Evolutionary conservation across 2,329 filamentous ascomycete genomes (phyloP).

Genomic region (Venturia effusa): DNA sequence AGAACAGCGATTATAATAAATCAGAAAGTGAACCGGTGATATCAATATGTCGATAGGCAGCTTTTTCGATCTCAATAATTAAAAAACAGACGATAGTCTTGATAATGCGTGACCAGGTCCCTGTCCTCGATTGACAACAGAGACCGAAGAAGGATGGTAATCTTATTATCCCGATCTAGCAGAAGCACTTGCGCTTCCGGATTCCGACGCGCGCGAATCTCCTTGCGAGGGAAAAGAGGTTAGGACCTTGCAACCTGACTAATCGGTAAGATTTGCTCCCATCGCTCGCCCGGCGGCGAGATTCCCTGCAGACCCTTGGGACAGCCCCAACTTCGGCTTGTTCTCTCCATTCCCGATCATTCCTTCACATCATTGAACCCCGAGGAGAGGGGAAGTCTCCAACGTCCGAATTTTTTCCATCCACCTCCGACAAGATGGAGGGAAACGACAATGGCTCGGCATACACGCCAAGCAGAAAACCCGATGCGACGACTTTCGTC

Average conservation of each 20-base stretch:
- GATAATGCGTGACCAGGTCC: too few species aligned
- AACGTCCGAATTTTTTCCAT: background rate
- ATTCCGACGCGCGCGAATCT: background rate
- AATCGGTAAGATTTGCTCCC: background rate
- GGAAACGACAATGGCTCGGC: conserved; percentile 1
- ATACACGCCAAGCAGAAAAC: background rate
- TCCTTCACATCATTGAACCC: background rate
- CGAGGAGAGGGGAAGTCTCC: background rate
- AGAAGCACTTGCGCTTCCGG: background rate
- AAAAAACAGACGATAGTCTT: too few species aligned
- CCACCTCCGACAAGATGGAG: background rate
- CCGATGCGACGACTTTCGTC: conserved; percentile 2
- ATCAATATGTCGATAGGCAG: too few species aligned
- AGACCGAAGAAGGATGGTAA: background rate
- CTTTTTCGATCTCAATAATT: too few species aligned
- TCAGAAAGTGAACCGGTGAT: too few species aligned
- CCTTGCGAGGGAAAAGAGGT: background rate
- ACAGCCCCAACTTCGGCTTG: background rate
- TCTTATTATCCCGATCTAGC: background rate
- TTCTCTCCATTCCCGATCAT: background rate
- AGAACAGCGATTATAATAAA: too few species aligned
- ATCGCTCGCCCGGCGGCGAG: too few species aligned
- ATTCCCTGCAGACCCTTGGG: background rate
- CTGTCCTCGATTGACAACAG: too few species aligned
- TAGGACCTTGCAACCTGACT: background rate